Base-by-base conservation (phyloP, 2,329 filamentous ascomycete species). In the Exophiala xenobiotica region DNA sequence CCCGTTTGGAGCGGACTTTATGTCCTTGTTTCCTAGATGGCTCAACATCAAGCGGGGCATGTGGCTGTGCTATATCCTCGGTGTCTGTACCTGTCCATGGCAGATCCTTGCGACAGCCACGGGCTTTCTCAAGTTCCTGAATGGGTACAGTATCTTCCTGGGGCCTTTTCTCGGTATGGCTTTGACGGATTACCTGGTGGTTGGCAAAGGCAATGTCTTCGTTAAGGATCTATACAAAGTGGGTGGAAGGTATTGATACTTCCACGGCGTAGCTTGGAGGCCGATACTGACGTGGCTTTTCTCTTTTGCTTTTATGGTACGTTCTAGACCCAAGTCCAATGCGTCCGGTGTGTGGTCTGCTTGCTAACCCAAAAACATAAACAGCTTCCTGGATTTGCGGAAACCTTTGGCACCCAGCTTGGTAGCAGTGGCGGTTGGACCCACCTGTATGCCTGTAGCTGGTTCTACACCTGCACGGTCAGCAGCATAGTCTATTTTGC, bases 201-300 rank as follows among this genome's bases (percentile, higher is more conserved):
- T 64, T 8, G 54, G 58, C 24, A 51, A 51, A 23, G 40, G 31
- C 4, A 53, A 52, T 24, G n/a, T 53, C 48, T 56, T 46, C 16
- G 51, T 53, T 11, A 42, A 22, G n/a, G 58, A 48, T 19, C 51
- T 61, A 37, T 61, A 55, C 46, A 19, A 53, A 26, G 39, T 31
- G 3, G 27, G 40, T 12, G 51, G 48, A 2, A 35, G 37, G 20
- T 61, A 61, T 24, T 51, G 53, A 33, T 60, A 57, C 39, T 38
- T 44, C 16, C 68, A 68, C 38, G 63, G 79, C 74, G 81, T 20
- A 81, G 80, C 22, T 67, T 80, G 3, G 67, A 77, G 2, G 78
- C 80, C 0, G 4, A 67, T 80, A 2, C 67, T 77, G 1, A 78
- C 81, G 0, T 83, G 84, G 54, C 41, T 84, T 5, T 68, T 80